A percentile compares a stretch with the other conserved stretches of the same genome.
Conservation (phyloP, 2,329 filamentous ascomycete genomes). For the Cladosporium sp. region DNA sequence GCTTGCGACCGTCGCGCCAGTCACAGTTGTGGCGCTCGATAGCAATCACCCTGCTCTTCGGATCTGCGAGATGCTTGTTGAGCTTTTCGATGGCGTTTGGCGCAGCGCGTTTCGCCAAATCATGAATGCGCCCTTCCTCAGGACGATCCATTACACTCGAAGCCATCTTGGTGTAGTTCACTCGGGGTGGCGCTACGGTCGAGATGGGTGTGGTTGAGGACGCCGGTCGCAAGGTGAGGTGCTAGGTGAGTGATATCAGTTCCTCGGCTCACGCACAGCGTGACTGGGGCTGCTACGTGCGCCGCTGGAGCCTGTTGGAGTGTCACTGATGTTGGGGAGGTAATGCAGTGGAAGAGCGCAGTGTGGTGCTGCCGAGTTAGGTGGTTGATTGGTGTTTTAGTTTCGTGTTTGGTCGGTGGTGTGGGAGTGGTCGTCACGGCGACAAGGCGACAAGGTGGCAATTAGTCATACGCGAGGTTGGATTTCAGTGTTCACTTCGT, state of each 20-base stretch:
- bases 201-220: not conserved
- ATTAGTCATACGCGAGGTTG: not conserved
- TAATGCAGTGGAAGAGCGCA: not conserved
- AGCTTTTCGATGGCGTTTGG: conserved; percentile 37
- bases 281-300: not conserved
- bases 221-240: not conserved
- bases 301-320: not conserved
- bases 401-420: not conserved
- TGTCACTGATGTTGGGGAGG: not conserved
- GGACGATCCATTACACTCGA: conserved; percentile 16
- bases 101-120: not conserved
- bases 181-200: not conserved
- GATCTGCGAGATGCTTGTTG: conserved; percentile 22
- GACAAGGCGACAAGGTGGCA: not conserved
- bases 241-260: not conserved
- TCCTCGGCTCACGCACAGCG: not conserved
- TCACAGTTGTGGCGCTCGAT: conserved; percentile 32
- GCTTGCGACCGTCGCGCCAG: conserved; percentile 26
- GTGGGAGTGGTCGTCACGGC: not conserved
- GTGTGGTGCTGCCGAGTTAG: not conserved
- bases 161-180: not conserved
- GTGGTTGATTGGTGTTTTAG: not conserved
- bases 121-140: conserved; percentile 10
- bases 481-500: not conserved
- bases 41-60: conserved; percentile 39